phyloP scores from a whole-genome alignment of 176 grass and related monocot species.

The Rhynchospora breviuscula region DNA sequence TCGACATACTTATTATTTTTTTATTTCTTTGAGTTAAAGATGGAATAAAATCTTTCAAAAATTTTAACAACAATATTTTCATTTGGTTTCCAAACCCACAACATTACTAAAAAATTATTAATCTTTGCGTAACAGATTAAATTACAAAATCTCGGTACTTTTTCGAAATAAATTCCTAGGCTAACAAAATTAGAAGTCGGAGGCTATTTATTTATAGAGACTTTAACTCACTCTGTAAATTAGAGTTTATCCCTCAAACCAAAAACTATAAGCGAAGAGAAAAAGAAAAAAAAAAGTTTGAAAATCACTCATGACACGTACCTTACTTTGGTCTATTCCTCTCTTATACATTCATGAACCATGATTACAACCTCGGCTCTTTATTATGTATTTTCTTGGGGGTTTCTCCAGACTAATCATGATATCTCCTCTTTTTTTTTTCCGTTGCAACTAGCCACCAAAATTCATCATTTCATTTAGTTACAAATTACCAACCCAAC shows the following conservation, averaged over 20 bases:
- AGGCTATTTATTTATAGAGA: no score
- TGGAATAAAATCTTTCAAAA: no score
- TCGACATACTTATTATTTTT: no score
- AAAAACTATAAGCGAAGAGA: not conserved
- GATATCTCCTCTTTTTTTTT: constrained; percentile 7
- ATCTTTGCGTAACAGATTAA: not conserved
- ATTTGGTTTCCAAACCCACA: no score
- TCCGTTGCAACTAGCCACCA: not conserved
- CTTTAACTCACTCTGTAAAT: no score
- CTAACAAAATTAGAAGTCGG: not conserved
- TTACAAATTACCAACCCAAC: constrained; percentile 11
- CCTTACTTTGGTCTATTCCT: constrained; percentile 19
- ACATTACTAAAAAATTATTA: not conserved
- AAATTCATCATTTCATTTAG: constrained; percentile 11
- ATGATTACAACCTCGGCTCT: constrained; percentile 21
- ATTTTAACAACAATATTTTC: no score
- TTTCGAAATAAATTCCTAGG: not conserved
- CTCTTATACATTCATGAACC: constrained; percentile 22
- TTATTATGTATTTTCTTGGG: constrained; percentile 27
- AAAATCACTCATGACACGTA: constrained; percentile 33
- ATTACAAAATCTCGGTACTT: not conserved
- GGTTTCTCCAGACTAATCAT: constrained; percentile 29
- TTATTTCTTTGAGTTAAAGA: no score
- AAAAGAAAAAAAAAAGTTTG: not conserved
- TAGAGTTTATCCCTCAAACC: no score